Evolutionary conservation across 106 monocot genomes (phyloP).

Genomic region (Dendrobium officinale): DNA sequence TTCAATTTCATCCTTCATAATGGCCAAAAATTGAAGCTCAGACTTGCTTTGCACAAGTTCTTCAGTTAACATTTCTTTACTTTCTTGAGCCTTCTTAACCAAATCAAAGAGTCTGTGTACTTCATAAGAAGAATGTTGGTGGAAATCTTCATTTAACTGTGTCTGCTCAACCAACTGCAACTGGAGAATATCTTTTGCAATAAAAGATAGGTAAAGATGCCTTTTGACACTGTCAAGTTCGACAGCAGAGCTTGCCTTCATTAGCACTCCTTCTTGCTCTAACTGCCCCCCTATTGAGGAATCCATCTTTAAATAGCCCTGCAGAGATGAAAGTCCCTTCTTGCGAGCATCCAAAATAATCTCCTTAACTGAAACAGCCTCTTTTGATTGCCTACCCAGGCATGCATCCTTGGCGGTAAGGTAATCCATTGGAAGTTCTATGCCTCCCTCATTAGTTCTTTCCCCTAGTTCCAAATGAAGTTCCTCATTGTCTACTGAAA

Average conservation of each 20-base stretch:
- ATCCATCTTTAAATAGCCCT: background rate
- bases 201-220: slow-evolving; percentile 57
- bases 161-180: slow-evolving; percentile 44
- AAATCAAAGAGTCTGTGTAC: slow-evolving; percentile 24
- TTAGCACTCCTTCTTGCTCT: background rate
- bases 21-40: slow-evolving; percentile 27
- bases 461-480: background rate
- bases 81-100: slow-evolving; percentile 36
- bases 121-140: slow-evolving; percentile 34
- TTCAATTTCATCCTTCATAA: slow-evolving; percentile 50
- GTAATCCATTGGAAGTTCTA: background rate
- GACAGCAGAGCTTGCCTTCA: slow-evolving; percentile 6
- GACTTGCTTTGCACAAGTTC: slow-evolving; percentile 55
- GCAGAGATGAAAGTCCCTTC: background rate
- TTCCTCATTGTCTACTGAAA: background rate
- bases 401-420: background rate
- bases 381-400: background rate
- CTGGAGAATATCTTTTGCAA: slow-evolving; percentile 58
- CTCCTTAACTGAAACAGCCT: background rate
- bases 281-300: background rate
- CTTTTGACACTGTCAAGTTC: slow-evolving; percentile 45
- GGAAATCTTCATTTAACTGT: slow-evolving; percentile 15
- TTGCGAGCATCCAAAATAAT: background rate
- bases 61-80: slow-evolving; percentile 18
- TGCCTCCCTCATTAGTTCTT: background rate